These are phyloP conservation scores for Dalbergia cultrata DNA, from an alignment of 306 rosid species.

Conservation along the genomic window DNA sequence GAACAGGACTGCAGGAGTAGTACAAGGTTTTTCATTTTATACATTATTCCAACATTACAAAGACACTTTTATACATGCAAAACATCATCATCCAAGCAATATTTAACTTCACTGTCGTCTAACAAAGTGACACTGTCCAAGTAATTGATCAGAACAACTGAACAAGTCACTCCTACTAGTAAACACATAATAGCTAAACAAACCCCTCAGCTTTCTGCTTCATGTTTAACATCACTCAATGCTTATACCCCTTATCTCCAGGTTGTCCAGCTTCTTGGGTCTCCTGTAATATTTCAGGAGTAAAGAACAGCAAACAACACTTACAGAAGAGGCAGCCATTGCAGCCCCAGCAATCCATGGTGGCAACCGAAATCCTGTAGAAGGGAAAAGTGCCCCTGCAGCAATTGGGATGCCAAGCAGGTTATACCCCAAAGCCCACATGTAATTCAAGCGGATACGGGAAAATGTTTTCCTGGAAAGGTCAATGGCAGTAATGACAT, in stretches of 20 bases:
- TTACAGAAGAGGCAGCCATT: conserved; percentile 91
- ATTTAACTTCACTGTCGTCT: conserved; percentile 9
- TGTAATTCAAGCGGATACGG: conserved; percentile 71
- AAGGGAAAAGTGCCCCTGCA: conserved; percentile 72
- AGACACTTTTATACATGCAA: conserved; percentile 12
- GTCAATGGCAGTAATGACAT: conserved; percentile 79
- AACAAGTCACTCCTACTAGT: conserved; percentile 20
- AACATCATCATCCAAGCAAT: conserved; percentile 26
- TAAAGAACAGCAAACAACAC: conserved; percentile 79
- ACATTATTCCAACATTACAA: conserved; percentile 17
- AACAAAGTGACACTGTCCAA: not conserved
- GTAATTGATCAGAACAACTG: conserved; percentile 22
- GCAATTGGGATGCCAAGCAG: conserved; percentile 80
- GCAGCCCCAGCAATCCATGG: conserved; percentile 95
- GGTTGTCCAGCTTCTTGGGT: conserved; percentile 66
- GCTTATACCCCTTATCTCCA: conserved; percentile 58
- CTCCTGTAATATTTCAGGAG: conserved; percentile 67
- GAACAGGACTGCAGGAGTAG: not conserved
- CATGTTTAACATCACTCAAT: conserved; percentile 37
- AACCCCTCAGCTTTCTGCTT: not conserved
- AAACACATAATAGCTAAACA: not conserved
- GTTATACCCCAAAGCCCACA: conserved; percentile 85
- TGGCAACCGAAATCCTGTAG: conserved; percentile 65
- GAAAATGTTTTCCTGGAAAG: conserved; percentile 72
- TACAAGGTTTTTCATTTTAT: conserved; percentile 2